phyloP scores from a whole-genome alignment of 495 filamentous ascomycete species.

The Lasiosphaeria ovina region DNA sequence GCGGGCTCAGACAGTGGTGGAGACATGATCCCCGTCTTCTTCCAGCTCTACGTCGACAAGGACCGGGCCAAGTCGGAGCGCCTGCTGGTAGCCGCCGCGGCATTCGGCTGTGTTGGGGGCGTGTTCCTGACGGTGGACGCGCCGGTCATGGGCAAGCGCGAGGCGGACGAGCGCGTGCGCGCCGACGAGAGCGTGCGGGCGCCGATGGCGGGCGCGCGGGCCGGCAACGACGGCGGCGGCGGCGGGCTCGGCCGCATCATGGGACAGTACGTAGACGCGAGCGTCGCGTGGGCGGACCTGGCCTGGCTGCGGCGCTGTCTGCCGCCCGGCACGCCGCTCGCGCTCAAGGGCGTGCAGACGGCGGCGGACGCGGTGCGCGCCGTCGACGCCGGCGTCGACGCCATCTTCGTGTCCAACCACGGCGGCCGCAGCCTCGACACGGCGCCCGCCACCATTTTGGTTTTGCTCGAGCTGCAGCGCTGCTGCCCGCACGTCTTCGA shows the following conservation, averaged over 20 bases:
- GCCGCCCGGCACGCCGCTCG: conserved; percentile 47
- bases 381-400: conserved; percentile 53
- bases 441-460: conserved; percentile 57
- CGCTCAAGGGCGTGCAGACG: conserved; percentile 66
- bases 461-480: conserved; percentile 63
- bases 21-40: conserved; percentile 53
- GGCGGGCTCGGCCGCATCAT: conserved; percentile 70
- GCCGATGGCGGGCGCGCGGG: conserved; percentile 58
- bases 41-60: conserved; percentile 81
- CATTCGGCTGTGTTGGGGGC: conserved; percentile 57
- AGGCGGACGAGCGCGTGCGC: conserved; percentile 54
- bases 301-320: conserved; percentile 43
- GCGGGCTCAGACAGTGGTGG: not conserved
- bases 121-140: conserved; percentile 69
- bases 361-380: conserved; percentile 59
- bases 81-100: conserved; percentile 56
- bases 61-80: conserved; percentile 65
- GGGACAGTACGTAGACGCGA: conserved; percentile 69
- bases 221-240: conserved; percentile 64
- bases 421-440: conserved; percentile 69
- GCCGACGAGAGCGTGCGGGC: conserved; percentile 56
- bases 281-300: conserved; percentile 73
- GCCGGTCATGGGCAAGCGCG: conserved; percentile 61
- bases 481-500: conserved; percentile 59
- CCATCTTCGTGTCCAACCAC: conserved; percentile 65